These are phyloP conservation scores for Phialocephala sp. DNA, from an alignment of 2,329 filamentous ascomycete species.

Conservation along the genomic window DNA sequence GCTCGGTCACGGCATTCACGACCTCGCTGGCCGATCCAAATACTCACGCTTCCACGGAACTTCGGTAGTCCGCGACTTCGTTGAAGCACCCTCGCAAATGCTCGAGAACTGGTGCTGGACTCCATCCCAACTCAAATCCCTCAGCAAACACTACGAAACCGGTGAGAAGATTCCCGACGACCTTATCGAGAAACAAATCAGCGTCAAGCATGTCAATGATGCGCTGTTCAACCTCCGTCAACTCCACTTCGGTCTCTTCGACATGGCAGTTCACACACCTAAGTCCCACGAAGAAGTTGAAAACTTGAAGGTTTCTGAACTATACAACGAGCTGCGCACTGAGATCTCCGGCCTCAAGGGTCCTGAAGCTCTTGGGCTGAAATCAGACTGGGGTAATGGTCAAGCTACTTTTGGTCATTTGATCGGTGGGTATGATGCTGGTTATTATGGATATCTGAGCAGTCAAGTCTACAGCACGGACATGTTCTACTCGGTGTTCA, in stretches of 20 bases:
- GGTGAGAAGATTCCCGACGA: slow-evolving; percentile 75
- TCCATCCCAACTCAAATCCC: slow-evolving; percentile 64
- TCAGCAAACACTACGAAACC: slow-evolving; percentile 77
- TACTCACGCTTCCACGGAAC: slow-evolving; percentile 74
- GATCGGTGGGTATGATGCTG: slow-evolving; percentile 84
- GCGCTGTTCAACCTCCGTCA: slow-evolving; percentile 80
- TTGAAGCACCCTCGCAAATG: slow-evolving; percentile 76
- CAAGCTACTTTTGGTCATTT: slow-evolving; percentile 83
- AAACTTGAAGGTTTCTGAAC: slow-evolving; percentile 65
- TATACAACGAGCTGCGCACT: slow-evolving; percentile 75
- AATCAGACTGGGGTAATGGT: slow-evolving; percentile 70
- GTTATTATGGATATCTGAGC: slow-evolving; percentile 78
- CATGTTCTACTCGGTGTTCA: slow-evolving; percentile 85
- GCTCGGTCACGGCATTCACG: slow-evolving; percentile 73
- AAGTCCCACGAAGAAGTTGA: slow-evolving; percentile 71
- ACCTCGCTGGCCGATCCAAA: slow-evolving; percentile 65
- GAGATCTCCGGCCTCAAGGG: slow-evolving; percentile 77
- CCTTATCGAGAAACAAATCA: slow-evolving; percentile 74
- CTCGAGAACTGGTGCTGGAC: slow-evolving; percentile 80
- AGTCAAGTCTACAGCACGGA: slow-evolving; percentile 83
- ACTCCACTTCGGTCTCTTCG: slow-evolving; percentile 81
- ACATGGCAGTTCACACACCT: slow-evolving; percentile 81
- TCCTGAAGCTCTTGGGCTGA: slow-evolving; percentile 67
- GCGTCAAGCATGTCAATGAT: slow-evolving; percentile 81
- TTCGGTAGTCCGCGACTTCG: slow-evolving; percentile 69